Base-by-base conservation (phyloP, 2,329 filamentous ascomycete genomes). In the Aspergillus brunneoviolaceus region DNA sequence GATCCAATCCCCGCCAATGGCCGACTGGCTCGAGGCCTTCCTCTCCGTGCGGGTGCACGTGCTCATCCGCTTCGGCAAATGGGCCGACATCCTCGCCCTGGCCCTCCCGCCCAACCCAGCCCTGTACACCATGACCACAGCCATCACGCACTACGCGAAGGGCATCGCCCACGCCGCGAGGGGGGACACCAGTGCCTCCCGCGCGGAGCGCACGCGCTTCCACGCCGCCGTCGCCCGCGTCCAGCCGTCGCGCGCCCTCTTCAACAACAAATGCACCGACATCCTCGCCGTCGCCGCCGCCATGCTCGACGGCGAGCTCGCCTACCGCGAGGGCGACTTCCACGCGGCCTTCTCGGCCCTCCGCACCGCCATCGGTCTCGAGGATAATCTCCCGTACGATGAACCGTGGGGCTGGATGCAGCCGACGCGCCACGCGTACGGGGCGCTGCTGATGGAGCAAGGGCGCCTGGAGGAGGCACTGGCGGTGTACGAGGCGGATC, bases 321-420 rank as follows among this genome's bases (percentile, higher is more conserved):
- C 86, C 53, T 93, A 92, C 66, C 85, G 89, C 1, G 77, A 78
- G 19, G 81, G 79, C 0, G 81, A 87, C 50, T 81, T 82, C 57
- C 81, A 85, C 0, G 48, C 69, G 0, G 89, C 88, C 0, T 91
- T 89, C 68, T 68, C 73, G 1, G 77, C 83, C 49, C 76, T 92
- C 1, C 79, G 82, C 1, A 74, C 76, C 6, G 81, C 87, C 0
- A 85, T 89, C 21, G 68, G 74, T 1, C 78, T 83, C 0, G 87
- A 90, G 63, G 87, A 89, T 64, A 74, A 70, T 0, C 79, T 91
- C 19, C 85, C 84, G 0, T 91, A 89, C 62, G 86, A 87, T 54
- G 89, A 92, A 70, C 89, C 89, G 0, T 90, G 88, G 88, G 85
- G 86, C 0, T 91, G 89, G 88, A 90, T 91, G 88, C 87, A 89